Evolutionary conservation across 192 early-diverging fungal species (phyloP).

Genomic region (Rhizoclosmatium sp.): DNA sequence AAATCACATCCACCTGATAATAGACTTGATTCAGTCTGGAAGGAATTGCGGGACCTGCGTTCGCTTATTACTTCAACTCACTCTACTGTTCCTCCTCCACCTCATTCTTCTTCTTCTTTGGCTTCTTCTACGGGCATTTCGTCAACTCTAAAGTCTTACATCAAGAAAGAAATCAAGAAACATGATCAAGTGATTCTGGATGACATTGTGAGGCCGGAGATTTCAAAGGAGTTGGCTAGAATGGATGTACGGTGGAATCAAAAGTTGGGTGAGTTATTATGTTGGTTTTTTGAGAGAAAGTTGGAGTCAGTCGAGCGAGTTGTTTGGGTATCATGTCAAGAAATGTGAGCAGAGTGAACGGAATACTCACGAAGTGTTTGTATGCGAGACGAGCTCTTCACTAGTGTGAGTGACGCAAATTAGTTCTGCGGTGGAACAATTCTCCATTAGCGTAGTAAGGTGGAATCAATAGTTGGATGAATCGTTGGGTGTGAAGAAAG

Average conservation of each 20-base stretch:
- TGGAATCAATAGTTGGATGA: too few species aligned
- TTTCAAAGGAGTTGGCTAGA: background rate
- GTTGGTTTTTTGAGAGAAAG: background rate
- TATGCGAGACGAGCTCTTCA: too few species aligned
- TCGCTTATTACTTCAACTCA: background rate
- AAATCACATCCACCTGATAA: too few species aligned
- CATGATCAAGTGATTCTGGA: background rate
- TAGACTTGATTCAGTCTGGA: background rate
- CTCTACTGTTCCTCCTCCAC: too few species aligned
- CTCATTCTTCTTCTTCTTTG: too few species aligned
- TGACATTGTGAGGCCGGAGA: conserved; percentile 11
- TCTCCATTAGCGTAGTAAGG: too few species aligned
- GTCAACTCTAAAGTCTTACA: conserved; percentile 5
- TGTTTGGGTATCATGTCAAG: background rate
- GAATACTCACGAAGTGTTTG: too few species aligned
- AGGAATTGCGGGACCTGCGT: conserved; percentile 18
- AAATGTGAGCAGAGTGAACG: too few species aligned
- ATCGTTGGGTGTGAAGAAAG: too few species aligned
- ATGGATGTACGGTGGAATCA: background rate
- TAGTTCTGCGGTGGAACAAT: too few species aligned
- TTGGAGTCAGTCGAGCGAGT: background rate
- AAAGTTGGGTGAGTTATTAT: background rate
- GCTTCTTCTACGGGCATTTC: background rate
- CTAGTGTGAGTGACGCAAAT: too few species aligned
- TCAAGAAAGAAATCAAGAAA: conserved; percentile 27